Conservation (phyloP, 805 yeast species). For the Kodamaea leandrae region DNA sequence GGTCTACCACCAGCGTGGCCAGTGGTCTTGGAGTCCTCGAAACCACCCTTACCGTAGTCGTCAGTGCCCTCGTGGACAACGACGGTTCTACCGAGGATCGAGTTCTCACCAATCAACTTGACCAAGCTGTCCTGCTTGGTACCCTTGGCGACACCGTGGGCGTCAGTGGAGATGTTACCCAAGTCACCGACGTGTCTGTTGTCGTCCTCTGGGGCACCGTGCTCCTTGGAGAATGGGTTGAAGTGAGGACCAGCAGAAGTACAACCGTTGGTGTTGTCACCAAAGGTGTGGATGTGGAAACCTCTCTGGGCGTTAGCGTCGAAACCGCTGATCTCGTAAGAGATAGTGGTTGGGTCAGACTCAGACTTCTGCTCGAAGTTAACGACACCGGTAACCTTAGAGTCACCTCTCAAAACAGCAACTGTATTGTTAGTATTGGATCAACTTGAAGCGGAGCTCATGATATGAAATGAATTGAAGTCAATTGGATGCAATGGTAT, state of each 20-base stretch:
- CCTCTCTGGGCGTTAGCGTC: constrained; percentile 87
- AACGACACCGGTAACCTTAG: constrained; percentile 84
- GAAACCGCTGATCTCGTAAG: constrained; percentile 90
- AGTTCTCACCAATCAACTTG: constrained; percentile 81
- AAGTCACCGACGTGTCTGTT: constrained; percentile 91
- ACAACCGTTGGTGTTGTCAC: constrained; percentile 99
- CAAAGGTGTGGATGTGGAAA: constrained; percentile 97
- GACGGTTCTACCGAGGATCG: constrained; percentile 91
- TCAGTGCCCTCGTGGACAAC: constrained; percentile 92
- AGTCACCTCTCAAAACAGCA: constrained; percentile 95
- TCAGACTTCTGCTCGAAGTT: constrained; percentile 81
- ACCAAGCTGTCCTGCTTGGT: constrained; percentile 71
- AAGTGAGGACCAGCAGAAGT: constrained; percentile 98
- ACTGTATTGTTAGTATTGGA: constrained; percentile 47
- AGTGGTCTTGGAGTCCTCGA: constrained; percentile 86
- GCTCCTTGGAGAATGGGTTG: constrained; percentile 83
- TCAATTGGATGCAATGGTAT: too few species aligned
- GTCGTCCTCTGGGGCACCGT: constrained; percentile 88
- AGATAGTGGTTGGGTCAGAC: constrained; percentile 75
- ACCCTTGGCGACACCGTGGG: constrained; percentile 89
- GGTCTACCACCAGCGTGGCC: constrained; percentile 98
- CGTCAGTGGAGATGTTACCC: constrained; percentile 91
- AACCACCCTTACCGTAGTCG: constrained; percentile 93
- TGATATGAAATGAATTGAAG: too few species aligned
- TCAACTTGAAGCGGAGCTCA: too few species aligned